Evolutionary conservation across 163 green algal species (phyloP).

Genomic region (Trebouxiophyceae sp.): DNA sequence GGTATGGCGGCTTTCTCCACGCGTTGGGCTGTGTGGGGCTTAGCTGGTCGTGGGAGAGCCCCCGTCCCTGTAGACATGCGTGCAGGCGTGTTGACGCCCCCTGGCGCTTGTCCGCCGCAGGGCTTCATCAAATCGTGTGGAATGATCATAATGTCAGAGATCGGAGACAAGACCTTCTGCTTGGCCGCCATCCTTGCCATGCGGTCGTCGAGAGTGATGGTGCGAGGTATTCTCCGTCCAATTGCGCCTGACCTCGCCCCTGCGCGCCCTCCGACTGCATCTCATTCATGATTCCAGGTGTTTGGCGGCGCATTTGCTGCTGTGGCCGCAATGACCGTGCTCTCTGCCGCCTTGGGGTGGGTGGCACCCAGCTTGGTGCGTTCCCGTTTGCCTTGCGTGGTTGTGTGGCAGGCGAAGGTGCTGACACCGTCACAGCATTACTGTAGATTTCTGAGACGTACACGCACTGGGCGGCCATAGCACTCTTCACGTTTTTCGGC

Average conservation of each 20-base stretch:
- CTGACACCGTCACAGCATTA: no score
- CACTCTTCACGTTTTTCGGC: constrained; percentile 84
- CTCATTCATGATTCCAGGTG: constrained; percentile 31
- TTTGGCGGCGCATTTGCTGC: constrained; percentile 56
- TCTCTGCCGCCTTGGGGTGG: constrained; percentile 77
- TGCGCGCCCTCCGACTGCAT: neutral
- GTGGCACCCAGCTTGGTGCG: constrained; percentile 74
- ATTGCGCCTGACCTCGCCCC: neutral
- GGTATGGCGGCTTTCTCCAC: no score
- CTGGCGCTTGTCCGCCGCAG: no score
- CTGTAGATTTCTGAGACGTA: constrained; percentile 80
- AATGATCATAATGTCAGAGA: constrained; percentile 58
- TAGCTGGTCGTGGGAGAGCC: no score
- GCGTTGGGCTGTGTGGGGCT: no score
- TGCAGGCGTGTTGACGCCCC: no score
- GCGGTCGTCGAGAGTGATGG: constrained; percentile 46
- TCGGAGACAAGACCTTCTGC: constrained; percentile 92
- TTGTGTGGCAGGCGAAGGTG: neutral
- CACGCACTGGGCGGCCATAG: constrained; percentile 73
- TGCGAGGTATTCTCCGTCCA: constrained; percentile 24
- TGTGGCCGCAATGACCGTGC: constrained; percentile 77
- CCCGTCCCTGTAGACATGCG: no score
- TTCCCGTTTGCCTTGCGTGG: constrained; percentile 1
- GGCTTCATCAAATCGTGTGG: constrained; percentile 34
- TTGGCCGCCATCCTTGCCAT: constrained; percentile 91